Evolutionary conservation across 108 stramenopile genomes (phyloP), one percentile per base, ranked within the genome.

Genomic region (Mediolabrus comicus): DNA sequence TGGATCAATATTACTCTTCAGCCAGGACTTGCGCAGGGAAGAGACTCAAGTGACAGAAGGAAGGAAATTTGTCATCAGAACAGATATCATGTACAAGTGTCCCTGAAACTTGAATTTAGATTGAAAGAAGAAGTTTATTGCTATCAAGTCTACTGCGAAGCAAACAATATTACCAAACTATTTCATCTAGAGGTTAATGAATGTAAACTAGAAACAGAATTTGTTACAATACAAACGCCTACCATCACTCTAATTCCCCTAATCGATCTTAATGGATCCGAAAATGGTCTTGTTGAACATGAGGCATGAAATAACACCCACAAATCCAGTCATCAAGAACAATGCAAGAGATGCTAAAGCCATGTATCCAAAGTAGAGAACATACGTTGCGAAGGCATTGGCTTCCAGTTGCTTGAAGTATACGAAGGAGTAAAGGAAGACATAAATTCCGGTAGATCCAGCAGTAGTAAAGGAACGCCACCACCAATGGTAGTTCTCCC

Each of bases 401-500:
- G 90, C 86, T 75, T 97, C 87, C 66, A 98, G 83, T 63, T 91
- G 77, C 54, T 86, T 84, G 70, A 95, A 98, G 89, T 99, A 99
- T 54, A 95, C 83, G 59, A 96, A 77, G 29, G 91, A 92, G 83
- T 98, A 98, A 34, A 97, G 61, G 49, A 98, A 98, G 70, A 99
- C 91, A 71, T 96, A 98, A n/a, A 95, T 54, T 10, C 95, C 98
- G 14, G 96, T 95, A 7, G 92, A 83, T 59, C 97, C 98, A 14
- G 88, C 84, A 59, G 92, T 88, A 66, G 81, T 65, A 72, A 97
- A 96, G 51, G 96, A 92, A 53, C 98, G 88, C 99, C 99, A 99
- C 98, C 99, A 99, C 99, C 99, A 99, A 71, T 95, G 94, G 81
- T 99, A 97, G 83, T 99, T 95, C 87, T 99, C 98, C 30, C 92